Evolutionary conservation across 2,329 filamentous ascomycete species (phyloP), one percentile per base, ranked within the genome.

Genomic region (Neopestalotiopsis sp.): DNA sequence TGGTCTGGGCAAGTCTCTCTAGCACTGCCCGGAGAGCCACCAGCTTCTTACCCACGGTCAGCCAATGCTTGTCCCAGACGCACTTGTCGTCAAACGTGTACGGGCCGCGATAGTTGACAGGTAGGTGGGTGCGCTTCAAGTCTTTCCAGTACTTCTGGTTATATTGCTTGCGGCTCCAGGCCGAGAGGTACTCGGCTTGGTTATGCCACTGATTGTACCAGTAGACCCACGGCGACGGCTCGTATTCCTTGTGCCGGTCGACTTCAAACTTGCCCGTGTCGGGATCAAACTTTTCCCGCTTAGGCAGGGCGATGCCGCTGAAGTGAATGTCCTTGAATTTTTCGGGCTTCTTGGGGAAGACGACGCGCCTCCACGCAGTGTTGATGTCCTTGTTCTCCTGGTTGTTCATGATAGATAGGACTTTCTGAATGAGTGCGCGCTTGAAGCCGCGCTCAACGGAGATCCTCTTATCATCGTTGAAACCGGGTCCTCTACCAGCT

Each of bases 391-490:
- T 74, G 67, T 84, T 84, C 74, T 84, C 83, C 4, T 67, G 49
- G 67, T 74, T 81, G 38, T 76, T 74, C 61, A 85, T 79, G 13
- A 77, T 70, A 56, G 80, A 79, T 40, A 87, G 77, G 20, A 78
- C 79, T 38, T 80, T 79, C 71, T 86, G 83, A 28, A 87, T 74
- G 20, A 80, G 84, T 7, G 84, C 85, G 59, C 85, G 81, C 57
- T 81, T 79, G 67, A 78, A 79, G 1, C 84, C 85, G 12, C 83
- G 82, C 65, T 82, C 79, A 3, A 65, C 20, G 7, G 67, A 42
- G 20, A 32, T 32, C 12, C 49, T 38, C n/a, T 9, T 66, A 30
- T 5, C 65, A n/a, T 53, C 42, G 45, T 40, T 14, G 28, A n/a
- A 40, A 68, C 17, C 77, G 77, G 12, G 67, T 67, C 45, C 67